phyloP scores from a whole-genome alignment of 345 rosid species.

The Psidium guajava region DNA sequence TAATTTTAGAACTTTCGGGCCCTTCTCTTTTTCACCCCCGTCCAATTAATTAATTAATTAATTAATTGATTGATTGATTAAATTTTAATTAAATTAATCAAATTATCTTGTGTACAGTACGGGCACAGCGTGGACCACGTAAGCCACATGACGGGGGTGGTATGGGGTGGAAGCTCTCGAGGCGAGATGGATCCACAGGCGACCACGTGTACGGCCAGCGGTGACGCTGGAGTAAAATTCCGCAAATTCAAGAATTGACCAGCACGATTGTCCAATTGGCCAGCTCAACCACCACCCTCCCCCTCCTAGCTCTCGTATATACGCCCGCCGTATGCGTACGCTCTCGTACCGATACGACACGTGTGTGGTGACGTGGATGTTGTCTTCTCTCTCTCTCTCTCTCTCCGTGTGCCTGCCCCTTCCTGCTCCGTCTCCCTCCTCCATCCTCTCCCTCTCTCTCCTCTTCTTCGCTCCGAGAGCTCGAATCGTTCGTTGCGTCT shows the following conservation, averaged over 20 bases:
- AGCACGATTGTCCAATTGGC: constrained; percentile 50
- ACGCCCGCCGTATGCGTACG: constrained; percentile 24
- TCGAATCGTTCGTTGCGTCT: neutral
- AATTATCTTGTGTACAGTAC: neutral
- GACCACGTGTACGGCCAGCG: constrained; percentile 57
- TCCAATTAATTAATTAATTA: neutral
- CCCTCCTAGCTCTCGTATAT: constrained; percentile 18
- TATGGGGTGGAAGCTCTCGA: constrained; percentile 25
- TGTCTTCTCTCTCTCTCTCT: constrained; percentile 51
- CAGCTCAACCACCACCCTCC: constrained; percentile 73
- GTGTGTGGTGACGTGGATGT: constrained; percentile 81
- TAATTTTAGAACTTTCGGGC: neutral
- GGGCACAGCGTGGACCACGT: constrained; percentile 41
- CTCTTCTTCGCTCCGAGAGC: neutral
- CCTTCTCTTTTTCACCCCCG: too few relatives aligned
- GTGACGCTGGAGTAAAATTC: neutral
- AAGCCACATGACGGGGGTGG: constrained; percentile 69
- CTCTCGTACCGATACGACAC: constrained; percentile 34
- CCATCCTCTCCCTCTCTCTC: neutral
- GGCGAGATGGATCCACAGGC: constrained; percentile 30
- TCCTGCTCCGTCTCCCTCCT: neutral
- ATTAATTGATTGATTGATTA: neutral
- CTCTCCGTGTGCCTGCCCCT: constrained; percentile 4
- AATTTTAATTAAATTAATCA: neutral
- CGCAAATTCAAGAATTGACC: constrained; percentile 21